Evolutionary conservation across 768 basidiomycete genomes (phyloP), one percentile per base, ranked within the genome.

Genomic region (Leccinellum rugosiceps): DNA sequence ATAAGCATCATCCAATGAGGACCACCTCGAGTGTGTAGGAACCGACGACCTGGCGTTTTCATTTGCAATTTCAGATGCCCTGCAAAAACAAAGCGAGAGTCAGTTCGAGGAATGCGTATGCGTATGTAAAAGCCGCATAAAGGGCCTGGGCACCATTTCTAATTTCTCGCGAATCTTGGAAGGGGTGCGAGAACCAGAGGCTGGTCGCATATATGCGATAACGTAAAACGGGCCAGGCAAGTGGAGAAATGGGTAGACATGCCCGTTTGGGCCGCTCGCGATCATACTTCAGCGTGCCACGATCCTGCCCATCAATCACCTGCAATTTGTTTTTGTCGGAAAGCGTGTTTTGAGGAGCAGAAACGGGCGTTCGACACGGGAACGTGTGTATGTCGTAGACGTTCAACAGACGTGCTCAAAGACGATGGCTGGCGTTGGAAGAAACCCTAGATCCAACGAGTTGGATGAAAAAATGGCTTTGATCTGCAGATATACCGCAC

Each of bases 171-270:
- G 55, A 49, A 50, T 51, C 53, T 46, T 38, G 47, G 17, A 41
- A n/a, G 38, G n/a, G 32, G 14, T 13, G 43, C 14, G 50, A 19
- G 55, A 65, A 53, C 15, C 59, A 43, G 50, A 56, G 5, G 41
- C 11, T 43, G n/a, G 28, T 26, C 41, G 8, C 41, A 52, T 25
- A 52, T 49, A 23, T 52, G 23, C 11, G 13, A 52, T 65, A 28
- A 68, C 66, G 60, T 68, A 62, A 68, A 50, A 10, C 28, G 43
- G 26, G n/a, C 47, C 35, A 26, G 19, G 15, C 50, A 58, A 30
- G 34, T 23, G 43, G 15, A 32, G 35, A 34, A 38, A 52, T 52
- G 26, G 38, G 32, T 46, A 34, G 46, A 28, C 26, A 17, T 46
- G 50, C 45, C 26, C 44, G 52, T 50, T 53, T 53, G 45, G 48